A percentile compares a stretch with the other conserved stretches of the same genome.
phyloP scores from a whole-genome alignment of 23 red algal species.

The Porphyridium purpureum region DNA sequence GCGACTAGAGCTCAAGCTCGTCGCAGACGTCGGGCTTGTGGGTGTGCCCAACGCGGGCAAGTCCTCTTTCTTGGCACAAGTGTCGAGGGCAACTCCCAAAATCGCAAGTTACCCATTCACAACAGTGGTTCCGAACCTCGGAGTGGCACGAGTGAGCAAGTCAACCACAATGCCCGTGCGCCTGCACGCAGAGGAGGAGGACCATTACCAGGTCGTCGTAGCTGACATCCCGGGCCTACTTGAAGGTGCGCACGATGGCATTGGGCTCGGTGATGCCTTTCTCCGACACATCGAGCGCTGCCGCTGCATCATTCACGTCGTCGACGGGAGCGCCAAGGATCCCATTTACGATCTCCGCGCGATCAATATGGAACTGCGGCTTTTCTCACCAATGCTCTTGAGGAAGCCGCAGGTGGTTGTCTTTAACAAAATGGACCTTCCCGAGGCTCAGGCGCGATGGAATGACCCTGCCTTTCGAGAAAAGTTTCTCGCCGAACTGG shows the following conservation, averaged over 20 bases:
- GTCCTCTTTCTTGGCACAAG: conserved; percentile 46
- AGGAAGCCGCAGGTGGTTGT: conserved; percentile 69
- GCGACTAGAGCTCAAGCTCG: conserved; percentile 70
- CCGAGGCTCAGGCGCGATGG: conserved; percentile 32
- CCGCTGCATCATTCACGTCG: conserved; percentile 60
- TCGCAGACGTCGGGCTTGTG: conserved; percentile 75
- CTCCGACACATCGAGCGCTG: conserved; percentile 85
- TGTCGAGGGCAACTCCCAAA: conserved; percentile 59
- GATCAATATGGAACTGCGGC: conserved; percentile 60
- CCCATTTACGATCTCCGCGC: conserved; percentile 54
- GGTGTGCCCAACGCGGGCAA: conserved; percentile 94
- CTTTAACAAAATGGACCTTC: conserved; percentile 79
- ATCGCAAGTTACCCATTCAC: conserved; percentile 98
- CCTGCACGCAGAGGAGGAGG: conserved; percentile 7
- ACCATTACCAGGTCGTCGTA: conserved; percentile 37
- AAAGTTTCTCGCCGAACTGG: conserved; percentile 12
- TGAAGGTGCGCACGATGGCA: conserved; percentile 76
- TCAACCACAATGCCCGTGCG: too few species aligned
- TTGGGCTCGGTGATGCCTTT: conserved; percentile 69
- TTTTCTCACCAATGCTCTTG: conserved; percentile 53
- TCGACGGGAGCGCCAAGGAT: conserved; percentile 36
- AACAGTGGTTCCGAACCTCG: conserved; percentile 84
- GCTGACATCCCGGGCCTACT: conserved; percentile 87
- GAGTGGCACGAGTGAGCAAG: conserved; percentile 51
- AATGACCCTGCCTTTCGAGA: conserved; percentile 13